Base-by-base conservation (phyloP, 176 grass and related monocot genomes). In the Aechmea fasciata region DNA sequence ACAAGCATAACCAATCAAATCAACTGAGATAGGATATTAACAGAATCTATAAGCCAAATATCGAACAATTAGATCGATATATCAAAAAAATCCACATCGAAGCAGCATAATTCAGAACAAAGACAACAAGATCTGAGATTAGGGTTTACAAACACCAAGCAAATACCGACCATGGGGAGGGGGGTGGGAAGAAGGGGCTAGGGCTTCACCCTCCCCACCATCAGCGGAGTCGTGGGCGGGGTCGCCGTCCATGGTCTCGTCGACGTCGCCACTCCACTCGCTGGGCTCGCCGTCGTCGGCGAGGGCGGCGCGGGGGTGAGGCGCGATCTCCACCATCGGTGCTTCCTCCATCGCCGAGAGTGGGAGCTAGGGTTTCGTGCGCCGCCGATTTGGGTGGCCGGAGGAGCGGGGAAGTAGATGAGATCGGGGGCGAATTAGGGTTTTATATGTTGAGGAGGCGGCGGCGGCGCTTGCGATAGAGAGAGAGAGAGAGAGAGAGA, bases 181-280 rank as follows among this genome's bases (percentile, higher is more conserved):
- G 1, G 72, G 33, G 3, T 41, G 11, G 51, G 64, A 48, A 47
- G 53, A 64, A 63, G 70, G 51, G 65, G 66, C 63, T 10, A 33
- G 18, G 47, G 66, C 29, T 80, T 67, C 57, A 6, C 52, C 24
- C 52, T 65, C 7, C 2, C n/a, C 1, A 19, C 33, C 10, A 14
- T 19, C 50, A 13, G 61, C 17, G 15, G 49, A 5, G 47, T 0
- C 13, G 9, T 13, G 20, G 20, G 41, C 25, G 9, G 72, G 26
- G 6, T 71, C 52, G 25, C 69, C 74, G 10, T 22, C 4, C 72
- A 79, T 83, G 13, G 54, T 72, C 47, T 80, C 90, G 66, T 69
- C 85, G 25, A 85, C 79, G 4, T 92, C 90, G n/a, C 73, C 69
- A 23, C 79, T 87, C 90, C 90, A 92, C 25, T 92, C 89, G 47